Evolutionary conservation across 2,329 filamentous ascomycete species (phyloP), one percentile per base, ranked within the genome.

Genomic region (Chaetomiaceae sp.): DNA sequence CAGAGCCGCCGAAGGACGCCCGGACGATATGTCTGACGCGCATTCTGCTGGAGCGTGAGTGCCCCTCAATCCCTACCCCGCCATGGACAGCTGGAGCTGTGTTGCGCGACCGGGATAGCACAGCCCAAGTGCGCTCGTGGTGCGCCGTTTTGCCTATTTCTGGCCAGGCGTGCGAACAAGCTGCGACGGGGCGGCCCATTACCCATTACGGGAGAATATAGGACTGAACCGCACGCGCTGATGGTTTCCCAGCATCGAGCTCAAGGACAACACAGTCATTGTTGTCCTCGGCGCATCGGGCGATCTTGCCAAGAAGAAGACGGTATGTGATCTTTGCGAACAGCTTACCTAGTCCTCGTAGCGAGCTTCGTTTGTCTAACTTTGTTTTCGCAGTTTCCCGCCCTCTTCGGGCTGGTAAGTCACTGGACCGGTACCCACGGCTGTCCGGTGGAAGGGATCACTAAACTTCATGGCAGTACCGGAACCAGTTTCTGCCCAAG

Each of bases 271-370:
- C 78, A 98, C 93, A 56, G 81, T 90, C 65, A 94, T 98, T 62
- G 80, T 98, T 62, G 93, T 98, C 61, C 83, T 98, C 58, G 93
- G 93, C 63, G 93, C 93, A 56, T 98, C 93, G 43, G 93, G 93
- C 62, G 93, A 98, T 76, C 74, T 98, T 58, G 93, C 93, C 42
- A 98, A 98, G 80, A 98, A 98, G 84, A 98, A 98, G 84, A 98
- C 93, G 37, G 89, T 95, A 72, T 67, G 51, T 48, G 27, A 27
- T n/a, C 48, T 54, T 24, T 9, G 22, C 22, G 22, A 24, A 24
- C 22, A 9, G 22, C 22, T 9, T 24, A 6, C 22, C 58, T 60
- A 54, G 11, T 15, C 11, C 34, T 32, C 29, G 14, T 61, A 53
- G 56, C n/a, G 57, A n/a, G n/a, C n/a, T n/a, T 60, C 64, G 57